Conservation (phyloP, 208 protist species). For the Crithidia fasciculata region DNA sequence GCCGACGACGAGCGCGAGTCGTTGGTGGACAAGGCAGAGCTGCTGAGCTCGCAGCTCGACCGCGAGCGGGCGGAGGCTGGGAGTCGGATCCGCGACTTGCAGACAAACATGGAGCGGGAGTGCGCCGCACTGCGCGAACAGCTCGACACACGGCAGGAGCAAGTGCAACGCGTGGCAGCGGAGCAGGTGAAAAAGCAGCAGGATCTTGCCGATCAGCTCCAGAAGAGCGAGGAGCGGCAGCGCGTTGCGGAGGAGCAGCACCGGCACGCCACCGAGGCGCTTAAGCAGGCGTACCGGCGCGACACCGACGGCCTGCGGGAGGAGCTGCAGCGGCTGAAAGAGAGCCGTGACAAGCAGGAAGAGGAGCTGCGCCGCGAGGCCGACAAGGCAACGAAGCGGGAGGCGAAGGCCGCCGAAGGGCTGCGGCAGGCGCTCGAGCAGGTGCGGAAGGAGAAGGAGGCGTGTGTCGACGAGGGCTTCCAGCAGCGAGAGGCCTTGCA, state of each 20-base stretch:
- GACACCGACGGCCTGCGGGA: constrained; percentile 52
- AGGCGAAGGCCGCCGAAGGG: constrained; percentile 52
- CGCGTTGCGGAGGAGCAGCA: constrained; percentile 54
- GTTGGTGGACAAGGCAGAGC: constrained; percentile 45
- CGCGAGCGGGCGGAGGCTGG: constrained; percentile 51
- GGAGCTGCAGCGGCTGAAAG: constrained; percentile 43
- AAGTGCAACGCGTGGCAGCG: constrained; percentile 41
- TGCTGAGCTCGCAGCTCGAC: constrained; percentile 41
- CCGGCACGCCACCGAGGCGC: constrained; percentile 38
- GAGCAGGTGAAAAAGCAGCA: constrained; percentile 46
- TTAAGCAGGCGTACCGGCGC: constrained; percentile 56
- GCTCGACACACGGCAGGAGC: constrained; percentile 50
- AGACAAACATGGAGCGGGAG: constrained; percentile 43
- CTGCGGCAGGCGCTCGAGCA: constrained; percentile 68
- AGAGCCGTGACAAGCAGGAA: constrained; percentile 39
- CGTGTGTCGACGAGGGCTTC: constrained; percentile 41
- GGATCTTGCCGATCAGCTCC: constrained; percentile 64
- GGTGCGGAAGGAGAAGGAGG: constrained; percentile 63
- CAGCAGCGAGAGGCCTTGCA: constrained; percentile 60
- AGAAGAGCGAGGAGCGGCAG: constrained; percentile 47
- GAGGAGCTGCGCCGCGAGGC: constrained; percentile 47
- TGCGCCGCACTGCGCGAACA: constrained; percentile 51
- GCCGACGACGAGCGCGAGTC: constrained; percentile 39
- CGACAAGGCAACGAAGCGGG: constrained; percentile 49
- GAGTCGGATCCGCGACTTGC: constrained; percentile 50